A percentile compares a stretch with the other conserved stretches of the same genome.
phyloP scores from a whole-genome alignment of 352 stramenopile species.

The Globisporangium barbulae region DNA sequence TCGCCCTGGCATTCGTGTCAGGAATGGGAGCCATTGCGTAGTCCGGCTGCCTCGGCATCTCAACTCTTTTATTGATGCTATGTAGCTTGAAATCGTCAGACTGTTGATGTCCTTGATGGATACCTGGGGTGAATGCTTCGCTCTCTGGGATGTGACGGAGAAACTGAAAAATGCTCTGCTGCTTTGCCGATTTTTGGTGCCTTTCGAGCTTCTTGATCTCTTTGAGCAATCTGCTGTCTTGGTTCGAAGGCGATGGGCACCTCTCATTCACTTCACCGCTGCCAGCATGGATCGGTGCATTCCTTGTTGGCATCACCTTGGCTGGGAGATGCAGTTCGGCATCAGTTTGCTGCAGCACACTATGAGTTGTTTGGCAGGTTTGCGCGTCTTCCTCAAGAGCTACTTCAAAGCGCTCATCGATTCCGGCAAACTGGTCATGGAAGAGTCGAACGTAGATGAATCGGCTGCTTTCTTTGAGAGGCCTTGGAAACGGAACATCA shows the following conservation, averaged over 20 bases:
- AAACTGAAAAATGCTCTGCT: constrained; percentile 40
- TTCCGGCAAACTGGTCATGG: constrained; percentile 21
- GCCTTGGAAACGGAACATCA: constrained; percentile 1
- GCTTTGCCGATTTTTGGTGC: constrained; percentile 41
- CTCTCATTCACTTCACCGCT: not conserved
- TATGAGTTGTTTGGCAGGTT: not conserved
- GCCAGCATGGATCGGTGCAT: not conserved
- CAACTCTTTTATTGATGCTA: not conserved
- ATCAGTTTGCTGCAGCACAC: not conserved
- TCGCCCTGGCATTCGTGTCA: not conserved
- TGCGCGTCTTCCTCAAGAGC: not conserved
- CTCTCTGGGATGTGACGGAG: constrained; percentile 12
- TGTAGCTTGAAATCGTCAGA: not conserved
- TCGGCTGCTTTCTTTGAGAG: constrained; percentile 4
- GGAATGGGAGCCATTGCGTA: not conserved
- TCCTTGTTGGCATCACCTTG: not conserved
- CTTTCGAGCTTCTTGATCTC: constrained; percentile 49
- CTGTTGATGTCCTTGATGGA: not conserved
- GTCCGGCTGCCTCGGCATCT: not conserved
- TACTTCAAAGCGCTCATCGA: constrained; percentile 23
- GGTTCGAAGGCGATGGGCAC: not conserved
- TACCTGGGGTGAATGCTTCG: not conserved
- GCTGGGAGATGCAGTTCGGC: not conserved
- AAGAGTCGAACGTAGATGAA: constrained; percentile 24
- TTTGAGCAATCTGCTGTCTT: constrained; percentile 36